These are phyloP conservation scores for Neltuma alba DNA, from an alignment of 306 rosid species.

Conservation along the genomic window DNA sequence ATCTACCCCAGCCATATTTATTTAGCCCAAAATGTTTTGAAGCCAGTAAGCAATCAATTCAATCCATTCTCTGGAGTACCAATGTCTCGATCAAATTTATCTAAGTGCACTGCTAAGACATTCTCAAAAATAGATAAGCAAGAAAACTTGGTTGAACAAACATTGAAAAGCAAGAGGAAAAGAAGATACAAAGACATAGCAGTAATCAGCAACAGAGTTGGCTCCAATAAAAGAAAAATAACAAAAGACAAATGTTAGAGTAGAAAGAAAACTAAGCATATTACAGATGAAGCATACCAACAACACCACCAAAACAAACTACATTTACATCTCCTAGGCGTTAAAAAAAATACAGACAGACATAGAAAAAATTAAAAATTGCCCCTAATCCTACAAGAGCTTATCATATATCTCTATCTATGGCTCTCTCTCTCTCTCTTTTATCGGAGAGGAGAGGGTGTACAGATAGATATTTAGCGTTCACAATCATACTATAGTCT, in stretches of 20 bases:
- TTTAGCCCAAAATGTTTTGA: not conserved
- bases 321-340: conserved; percentile 53
- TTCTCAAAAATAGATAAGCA: not conserved
- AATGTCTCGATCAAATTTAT: not conserved
- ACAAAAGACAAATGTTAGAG: conserved; percentile 30
- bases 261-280: conserved; percentile 23
- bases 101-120: not conserved
- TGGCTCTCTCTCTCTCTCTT: conserved; percentile 35
- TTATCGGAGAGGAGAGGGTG: conserved; percentile 38
- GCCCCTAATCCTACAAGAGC: conserved; percentile 43
- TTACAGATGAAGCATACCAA: conserved; percentile 36
- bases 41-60: not conserved
- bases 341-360: not conserved
- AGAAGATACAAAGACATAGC: conserved; percentile 11
- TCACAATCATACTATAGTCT: conserved; percentile 53
- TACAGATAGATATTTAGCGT: conserved; percentile 34
- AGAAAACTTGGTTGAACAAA: conserved; percentile 14
- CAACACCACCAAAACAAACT: conserved; percentile 42
- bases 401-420: conserved; percentile 36
- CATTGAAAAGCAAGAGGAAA: conserved; percentile 5
- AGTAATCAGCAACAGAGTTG: conserved; percentile 12
- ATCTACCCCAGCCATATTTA: too few relatives aligned
- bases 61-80: not conserved
- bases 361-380: conserved; percentile 29
- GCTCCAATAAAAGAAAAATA: not conserved